Evolutionary conservation across 2,329 filamentous ascomycete genomes (phyloP), one percentile per base, ranked within the genome.

Genomic region (Fusarium humuli): DNA sequence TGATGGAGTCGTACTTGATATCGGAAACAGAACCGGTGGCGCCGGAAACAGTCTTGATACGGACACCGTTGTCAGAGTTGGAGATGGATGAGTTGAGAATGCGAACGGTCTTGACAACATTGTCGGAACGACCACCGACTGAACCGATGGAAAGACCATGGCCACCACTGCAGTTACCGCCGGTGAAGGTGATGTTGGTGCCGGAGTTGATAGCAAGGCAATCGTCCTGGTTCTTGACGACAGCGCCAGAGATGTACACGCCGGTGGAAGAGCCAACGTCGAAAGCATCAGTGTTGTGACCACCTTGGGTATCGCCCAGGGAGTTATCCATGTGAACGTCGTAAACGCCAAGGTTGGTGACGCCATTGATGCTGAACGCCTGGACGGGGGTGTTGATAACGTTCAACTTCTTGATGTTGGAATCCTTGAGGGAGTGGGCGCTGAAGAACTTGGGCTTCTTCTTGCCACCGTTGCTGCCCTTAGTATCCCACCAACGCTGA

Each of bases 401-500:
- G 55, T 81, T 78, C 37, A 84, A 66, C 44, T 74, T 75, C 56
- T 76, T 80, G 70, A 83, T 81, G 64, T 71, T 76, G 20, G 81
- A 81, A 65, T 76, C 67, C 46, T 70, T 77, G 30, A 83, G 70
- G 8, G 75, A 77, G 67, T 83, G 81, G 45, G 84, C 85, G 37
- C 79, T 82, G 80, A 88, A 87, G 80, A 88, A 82, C 81, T 90
- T 87, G 69, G 89, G 89, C 84, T 91, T 91, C 25, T 78, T 86
- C 79, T 84, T 85, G 75, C 88, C 88, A 29, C 88, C 87, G 74
- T 88, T 89, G 73, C 77, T 77, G 37, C 89, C 89, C 78, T 88
- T 71, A 55, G 83, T 82, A 71, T 91, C 89, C 90, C 89, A 91
- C 85, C 86, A 91, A 30, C 80, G 77, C 12, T 82, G 73, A 37